phyloP scores from a whole-genome alignment of 192 early-diverging fungal species.

The Mortierella alpina region DNA sequence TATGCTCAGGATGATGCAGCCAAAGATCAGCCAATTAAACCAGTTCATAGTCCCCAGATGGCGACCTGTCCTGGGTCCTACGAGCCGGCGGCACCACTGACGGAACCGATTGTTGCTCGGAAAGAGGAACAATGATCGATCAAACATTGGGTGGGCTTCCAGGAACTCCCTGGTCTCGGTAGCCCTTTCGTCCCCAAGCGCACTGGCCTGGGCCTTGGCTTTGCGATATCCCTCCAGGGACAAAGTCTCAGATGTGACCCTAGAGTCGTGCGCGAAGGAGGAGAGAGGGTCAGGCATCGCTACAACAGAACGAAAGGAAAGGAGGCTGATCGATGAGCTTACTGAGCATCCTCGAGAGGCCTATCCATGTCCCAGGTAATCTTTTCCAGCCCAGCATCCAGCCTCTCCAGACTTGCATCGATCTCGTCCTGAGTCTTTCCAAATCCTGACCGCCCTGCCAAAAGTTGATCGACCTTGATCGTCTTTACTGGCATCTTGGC shows the following conservation, averaged over 20 bases:
- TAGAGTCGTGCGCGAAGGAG: not conserved
- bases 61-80: constrained; percentile 60
- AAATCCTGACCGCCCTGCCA: constrained; percentile 21
- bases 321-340: not conserved
- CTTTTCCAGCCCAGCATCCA: constrained; percentile 45
- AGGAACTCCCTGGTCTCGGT: constrained; percentile 35
- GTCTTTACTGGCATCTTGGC: not conserved
- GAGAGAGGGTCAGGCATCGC: not conserved
- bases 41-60: constrained; percentile 60
- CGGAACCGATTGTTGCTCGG: constrained; percentile 60
- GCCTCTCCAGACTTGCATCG: constrained; percentile 33
- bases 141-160: constrained; percentile 49
- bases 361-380: constrained; percentile 44
- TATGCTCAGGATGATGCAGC: constrained; percentile 61
- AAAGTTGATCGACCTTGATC: constrained; percentile 1
- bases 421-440: constrained; percentile 50
- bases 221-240: constrained; percentile 19
- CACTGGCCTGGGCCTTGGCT: constrained; percentile 4
- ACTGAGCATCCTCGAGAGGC: constrained; percentile 11
- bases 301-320: no score
- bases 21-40: constrained; percentile 58
- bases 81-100: constrained; percentile 61
- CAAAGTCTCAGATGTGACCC: not conserved
- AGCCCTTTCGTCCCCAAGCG: not conserved
- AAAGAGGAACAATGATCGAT: constrained; percentile 67